Conservation (phyloP, 1,284 basidiomycete species). For the Chalciporus sp. region DNA sequence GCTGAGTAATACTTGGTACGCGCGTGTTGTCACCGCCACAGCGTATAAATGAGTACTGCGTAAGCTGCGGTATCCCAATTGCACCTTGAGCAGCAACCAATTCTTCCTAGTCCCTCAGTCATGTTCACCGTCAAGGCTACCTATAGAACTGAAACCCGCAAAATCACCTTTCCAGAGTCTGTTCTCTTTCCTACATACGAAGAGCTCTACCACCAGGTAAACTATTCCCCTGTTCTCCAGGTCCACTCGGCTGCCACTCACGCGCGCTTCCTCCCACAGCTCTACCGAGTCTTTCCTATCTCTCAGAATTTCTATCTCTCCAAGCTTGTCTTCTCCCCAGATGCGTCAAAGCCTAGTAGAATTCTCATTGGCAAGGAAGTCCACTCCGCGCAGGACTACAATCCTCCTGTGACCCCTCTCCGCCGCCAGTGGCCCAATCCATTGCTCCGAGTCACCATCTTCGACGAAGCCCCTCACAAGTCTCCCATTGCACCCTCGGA, state of each 20-base stretch:
- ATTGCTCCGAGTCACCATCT: slow-evolving; percentile 62
- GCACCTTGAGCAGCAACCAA: slow-evolving; percentile 26
- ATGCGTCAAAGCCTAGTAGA: slow-evolving; percentile 48
- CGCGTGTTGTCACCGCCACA: neutral
- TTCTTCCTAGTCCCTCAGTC: too few relatives aligned
- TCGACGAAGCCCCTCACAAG: slow-evolving; percentile 50
- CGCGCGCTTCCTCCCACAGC: slow-evolving; percentile 42
- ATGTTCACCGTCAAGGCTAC: slow-evolving; percentile 62
- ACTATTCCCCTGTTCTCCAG: slow-evolving; percentile 8
- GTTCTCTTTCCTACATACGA: slow-evolving; percentile 45
- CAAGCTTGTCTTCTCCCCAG: slow-evolving; percentile 66
- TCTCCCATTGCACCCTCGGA: slow-evolving; percentile 23
- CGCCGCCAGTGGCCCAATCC: slow-evolving; percentile 55
- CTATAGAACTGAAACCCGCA: slow-evolving; percentile 53
- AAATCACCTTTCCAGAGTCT: slow-evolving; percentile 44
- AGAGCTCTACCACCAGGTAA: slow-evolving; percentile 47
- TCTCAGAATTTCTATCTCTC: slow-evolving; percentile 61
- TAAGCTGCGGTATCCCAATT: slow-evolving; percentile 21
- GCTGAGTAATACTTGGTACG: neutral
- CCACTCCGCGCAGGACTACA: slow-evolving; percentile 59
- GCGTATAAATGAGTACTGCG: slow-evolving; percentile 14
- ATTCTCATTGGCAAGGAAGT: slow-evolving; percentile 65
- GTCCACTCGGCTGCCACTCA: slow-evolving; percentile 8
- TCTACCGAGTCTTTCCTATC: slow-evolving; percentile 69
- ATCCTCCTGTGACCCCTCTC: slow-evolving; percentile 50